phyloP scores from a whole-genome alignment of 805 yeast genomes.

The Saturnispora ahearnii region DNA sequence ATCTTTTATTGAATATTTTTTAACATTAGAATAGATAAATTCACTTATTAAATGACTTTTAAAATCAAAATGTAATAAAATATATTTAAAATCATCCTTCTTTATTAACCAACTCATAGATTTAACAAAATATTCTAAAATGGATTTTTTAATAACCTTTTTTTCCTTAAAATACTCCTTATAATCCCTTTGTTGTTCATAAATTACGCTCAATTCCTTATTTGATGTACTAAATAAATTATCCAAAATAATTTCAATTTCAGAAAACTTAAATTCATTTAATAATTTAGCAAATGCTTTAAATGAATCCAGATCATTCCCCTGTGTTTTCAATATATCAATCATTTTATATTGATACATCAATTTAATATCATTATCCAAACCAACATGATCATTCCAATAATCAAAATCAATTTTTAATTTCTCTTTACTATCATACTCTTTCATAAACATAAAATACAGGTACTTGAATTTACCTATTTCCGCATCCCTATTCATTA shows the following conservation, averaged over 20 bases:
- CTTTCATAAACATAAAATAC: conserved; percentile 3
- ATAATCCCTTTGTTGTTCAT: neutral
- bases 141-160: neutral
- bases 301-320: too few species aligned
- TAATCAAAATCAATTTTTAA: neutral
- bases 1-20: neutral
- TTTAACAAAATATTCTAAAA: neutral
- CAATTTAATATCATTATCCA: neutral
- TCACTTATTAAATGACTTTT: neutral
- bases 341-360: neutral
- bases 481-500: neutral
- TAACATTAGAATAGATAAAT: neutral
- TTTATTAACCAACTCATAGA: neutral
- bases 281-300: neutral
- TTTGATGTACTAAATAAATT: neutral
- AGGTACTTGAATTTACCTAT: conserved; percentile 1
- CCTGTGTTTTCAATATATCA: neutral
- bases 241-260: neutral
- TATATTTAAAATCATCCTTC: neutral
- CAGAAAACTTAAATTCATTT: neutral
- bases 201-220: neutral
- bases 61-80: neutral
- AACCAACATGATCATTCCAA: neutral
- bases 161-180: neutral
- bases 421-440: neutral